phyloP scores from a whole-genome alignment of 139 green algal genomes.

The Closterium sp. region DNA sequence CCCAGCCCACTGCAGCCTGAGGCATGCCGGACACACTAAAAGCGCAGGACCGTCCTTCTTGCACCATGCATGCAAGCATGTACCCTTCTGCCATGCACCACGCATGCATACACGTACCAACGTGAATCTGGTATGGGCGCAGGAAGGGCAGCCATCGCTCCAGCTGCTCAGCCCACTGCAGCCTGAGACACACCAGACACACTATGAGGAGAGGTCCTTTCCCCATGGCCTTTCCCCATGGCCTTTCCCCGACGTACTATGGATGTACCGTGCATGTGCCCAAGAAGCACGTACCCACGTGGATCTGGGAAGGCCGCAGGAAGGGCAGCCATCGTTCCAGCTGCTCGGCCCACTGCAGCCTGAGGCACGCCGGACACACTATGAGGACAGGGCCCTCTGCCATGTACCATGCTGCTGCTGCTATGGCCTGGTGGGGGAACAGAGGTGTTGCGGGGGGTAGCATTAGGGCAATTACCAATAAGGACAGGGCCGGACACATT shows the following conservation, averaged over 20 bases:
- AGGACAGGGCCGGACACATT: slow-evolving; percentile 69
- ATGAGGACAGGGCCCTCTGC: slow-evolving; percentile 90
- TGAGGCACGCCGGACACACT: slow-evolving; percentile 73
- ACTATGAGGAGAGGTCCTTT: slow-evolving; percentile 91
- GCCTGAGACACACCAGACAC: slow-evolving; percentile 77
- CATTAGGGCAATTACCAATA: too few relatives aligned
- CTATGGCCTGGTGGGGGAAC: slow-evolving; percentile 67
- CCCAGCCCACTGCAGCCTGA: slow-evolving; percentile 92
- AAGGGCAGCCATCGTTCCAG: too few relatives aligned
- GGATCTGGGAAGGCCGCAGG: too few relatives aligned
- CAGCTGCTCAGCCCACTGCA: slow-evolving; percentile 92
- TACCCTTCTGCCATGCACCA: slow-evolving; percentile 78
- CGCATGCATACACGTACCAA: too few relatives aligned
- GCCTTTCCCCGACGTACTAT: too few relatives aligned
- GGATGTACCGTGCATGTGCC: too few relatives aligned
- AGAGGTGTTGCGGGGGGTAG: too few relatives aligned
- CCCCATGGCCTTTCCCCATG: too few relatives aligned
- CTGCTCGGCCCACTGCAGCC: slow-evolving; percentile 67
- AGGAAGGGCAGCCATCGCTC: too few relatives aligned
- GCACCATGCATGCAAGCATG: too few relatives aligned
- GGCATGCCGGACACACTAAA: slow-evolving; percentile 78
- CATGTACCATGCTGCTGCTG: slow-evolving; percentile 78
- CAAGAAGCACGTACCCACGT: too few relatives aligned
- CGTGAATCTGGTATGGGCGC: too few relatives aligned
- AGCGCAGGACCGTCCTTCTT: slow-evolving; percentile 77